These are phyloP conservation scores for Clavispora fructus DNA, from an alignment of 805 yeast genomes.

Conservation along the genomic window DNA sequence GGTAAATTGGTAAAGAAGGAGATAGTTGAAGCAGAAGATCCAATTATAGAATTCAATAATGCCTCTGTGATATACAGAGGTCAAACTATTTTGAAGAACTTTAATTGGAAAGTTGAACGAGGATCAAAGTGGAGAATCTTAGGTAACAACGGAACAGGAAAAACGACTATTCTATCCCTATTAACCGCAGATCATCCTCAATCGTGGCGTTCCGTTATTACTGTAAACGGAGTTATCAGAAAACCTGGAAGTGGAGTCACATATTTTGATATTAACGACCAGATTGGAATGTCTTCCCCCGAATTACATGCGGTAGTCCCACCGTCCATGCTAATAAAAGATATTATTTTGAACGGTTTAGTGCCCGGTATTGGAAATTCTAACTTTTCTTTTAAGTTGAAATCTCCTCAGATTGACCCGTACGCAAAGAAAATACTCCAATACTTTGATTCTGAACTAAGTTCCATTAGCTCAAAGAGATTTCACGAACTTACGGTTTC, in stretches of 20 bases:
- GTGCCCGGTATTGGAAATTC: constrained; percentile 53
- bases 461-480: constrained; percentile 25
- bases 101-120: constrained; percentile 59
- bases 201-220: constrained; percentile 75
- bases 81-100: constrained; percentile 49
- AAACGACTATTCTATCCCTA: constrained; percentile 78
- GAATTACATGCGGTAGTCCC: constrained; percentile 91
- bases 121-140: constrained; percentile 86
- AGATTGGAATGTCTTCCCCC: constrained; percentile 87
- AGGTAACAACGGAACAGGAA: constrained; percentile 92
- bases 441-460: constrained; percentile 26
- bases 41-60: constrained; percentile 44
- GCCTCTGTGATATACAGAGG: constrained; percentile 67
- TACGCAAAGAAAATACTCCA: constrained; percentile 17
- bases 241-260: constrained; percentile 66
- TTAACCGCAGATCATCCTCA: constrained; percentile 96
- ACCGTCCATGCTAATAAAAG: constrained; percentile 39
- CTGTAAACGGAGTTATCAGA: constrained; percentile 61
- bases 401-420: constrained; percentile 12
- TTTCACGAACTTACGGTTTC: constrained; percentile 60
- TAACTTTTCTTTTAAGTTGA: constrained; percentile 42
- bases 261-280: constrained; percentile 71
- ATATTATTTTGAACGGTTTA: constrained; percentile 70
- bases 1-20: not conserved
- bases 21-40: constrained; percentile 1